Evolutionary conservation across 257 asterid genomes (phyloP), one percentile per base, ranked within the genome.

Genomic region (Rauvolfia tetraphylla): DNA sequence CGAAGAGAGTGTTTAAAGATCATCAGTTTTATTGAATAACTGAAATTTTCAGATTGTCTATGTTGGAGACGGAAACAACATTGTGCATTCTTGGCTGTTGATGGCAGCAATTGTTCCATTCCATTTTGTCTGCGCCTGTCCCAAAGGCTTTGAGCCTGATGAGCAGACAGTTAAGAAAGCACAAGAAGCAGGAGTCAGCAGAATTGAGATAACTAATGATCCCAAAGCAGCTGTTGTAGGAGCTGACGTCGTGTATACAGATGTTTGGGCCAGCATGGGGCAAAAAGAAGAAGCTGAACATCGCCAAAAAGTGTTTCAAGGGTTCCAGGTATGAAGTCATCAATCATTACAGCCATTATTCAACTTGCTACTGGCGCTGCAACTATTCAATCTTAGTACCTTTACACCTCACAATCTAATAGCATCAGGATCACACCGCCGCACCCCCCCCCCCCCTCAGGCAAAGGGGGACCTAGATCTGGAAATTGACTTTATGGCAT

Each of bases 231-330:
- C 97, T 75, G 96, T 95, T 22, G 84, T 46, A 77, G 99, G 99
- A 73, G 97, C 99, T 75, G 98, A 95, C 80, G 96, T 95, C 63
- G 96, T 95, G 73, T 95, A 95, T 81, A 79, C 98, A 27, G 99
- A 95, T 87, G 98, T 95, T 78, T 95, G 98, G 98, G 99, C 99
- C 44, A 91, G 98, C 85, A 92, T 92, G 97, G 98, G 99, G 48
- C 97, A 95, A 82, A 95, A 95, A 85, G 97, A 92, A 79, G 99
- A 95, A 89, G 97, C 99, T 86, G 97, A 90, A 70, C 79, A 92
- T 79, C 98, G 98, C 25, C 92, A 87, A 51, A 82, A 83, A 81
- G 97, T 83, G 48, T 95, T 92, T 83, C 93, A 91, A 86, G 98
- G 93, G 68, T 95, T 92, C 88, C 96, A 95, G 97, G 98, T 94